These are phyloP conservation scores for Ogataea minuta DNA, from an alignment of 805 yeast species.

Conservation along the genomic window DNA sequence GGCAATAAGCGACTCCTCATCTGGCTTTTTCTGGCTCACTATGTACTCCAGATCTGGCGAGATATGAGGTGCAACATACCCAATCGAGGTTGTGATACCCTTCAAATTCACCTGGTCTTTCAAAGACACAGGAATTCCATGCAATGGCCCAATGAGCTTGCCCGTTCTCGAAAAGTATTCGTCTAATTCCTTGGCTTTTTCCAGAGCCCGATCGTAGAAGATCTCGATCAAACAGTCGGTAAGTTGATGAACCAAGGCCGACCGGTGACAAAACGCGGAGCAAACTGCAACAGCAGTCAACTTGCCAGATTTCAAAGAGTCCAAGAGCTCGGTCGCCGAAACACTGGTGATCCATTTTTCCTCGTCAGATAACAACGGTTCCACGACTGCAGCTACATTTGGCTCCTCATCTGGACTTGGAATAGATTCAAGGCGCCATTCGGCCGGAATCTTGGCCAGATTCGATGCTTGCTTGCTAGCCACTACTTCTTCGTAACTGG, in stretches of 20 bases:
- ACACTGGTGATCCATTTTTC: constrained; percentile 25
- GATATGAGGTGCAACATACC: constrained; percentile 37
- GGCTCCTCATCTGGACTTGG: constrained; percentile 32
- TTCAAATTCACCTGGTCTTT: constrained; percentile 44
- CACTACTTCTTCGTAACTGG: constrained; percentile 23
- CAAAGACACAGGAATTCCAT: constrained; percentile 45
- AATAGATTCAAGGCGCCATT: constrained; percentile 30
- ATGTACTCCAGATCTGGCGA: constrained; percentile 28
- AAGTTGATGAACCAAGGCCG: constrained; percentile 42
- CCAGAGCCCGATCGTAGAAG: constrained; percentile 40
- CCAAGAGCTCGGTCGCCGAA: constrained; percentile 26
- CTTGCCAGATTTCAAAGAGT: constrained; percentile 31
- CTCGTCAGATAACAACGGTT: constrained; percentile 21
- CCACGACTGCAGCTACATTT: constrained; percentile 23
- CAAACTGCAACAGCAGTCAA: constrained; percentile 37
- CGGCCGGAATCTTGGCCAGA: constrained; percentile 29
- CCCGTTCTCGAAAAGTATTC: constrained; percentile 35
- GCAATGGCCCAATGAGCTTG: constrained; percentile 40
- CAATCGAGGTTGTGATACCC: constrained; percentile 40
- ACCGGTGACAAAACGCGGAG: constrained; percentile 42
- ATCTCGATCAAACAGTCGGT: constrained; percentile 42
- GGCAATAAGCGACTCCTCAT: constrained; percentile 30
- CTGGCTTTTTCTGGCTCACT: constrained; percentile 30
- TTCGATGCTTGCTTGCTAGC: constrained; percentile 19
- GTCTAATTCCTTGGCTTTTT: constrained; percentile 40